Evolutionary conservation across 495 filamentous ascomycete genomes (phyloP), one percentile per base, ranked within the genome.

Genomic region (Penicillium paradoxum): DNA sequence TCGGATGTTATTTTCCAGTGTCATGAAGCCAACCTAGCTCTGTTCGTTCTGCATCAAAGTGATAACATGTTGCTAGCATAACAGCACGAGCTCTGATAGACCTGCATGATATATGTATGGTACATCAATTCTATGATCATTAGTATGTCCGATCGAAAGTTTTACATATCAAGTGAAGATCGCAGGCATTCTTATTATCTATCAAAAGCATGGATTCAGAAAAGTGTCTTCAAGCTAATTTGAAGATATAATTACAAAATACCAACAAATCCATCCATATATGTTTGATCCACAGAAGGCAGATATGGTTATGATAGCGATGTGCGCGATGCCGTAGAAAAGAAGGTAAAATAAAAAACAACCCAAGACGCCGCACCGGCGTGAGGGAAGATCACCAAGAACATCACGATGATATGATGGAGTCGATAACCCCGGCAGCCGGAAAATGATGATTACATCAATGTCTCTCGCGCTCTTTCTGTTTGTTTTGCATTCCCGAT

Each of bases 391-490:
- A 15, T 6, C 18, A 45, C 2, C 7, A 32, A 27, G 25, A 45
- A 30, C 14, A 45, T 11, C 17, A 33, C 15, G 17, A 45, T n/a
- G 17, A 33, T n/a, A n/a, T 14, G 7, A 43, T n/a, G 9, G 17
- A 33, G 9, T 34, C 32, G 14, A 41, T 4, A 25, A 47, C 6
- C 30, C 45, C n/a, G 18, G 3, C 9, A n/a, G 18, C 9, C 14
- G 4, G 37, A n/a, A 34, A 51, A 17, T 51, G 21, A 43, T 42
- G 38, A 51, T 51, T 51, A 51, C 48, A 51, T 42, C 21, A 27
- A 18, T 25, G 38, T 42, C 29, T 43, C 38, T 51, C 37, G 14
- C 41, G n/a, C 24, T 29, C 24, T 27, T 25, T 17, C 14, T 14
- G 24, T 7, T 2, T 34, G 19, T 42, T 51, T 42, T 42, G 25